Evolutionary conservation across 768 basidiomycete species (phyloP).

Genomic region (Pisolithus marmoratus): DNA sequence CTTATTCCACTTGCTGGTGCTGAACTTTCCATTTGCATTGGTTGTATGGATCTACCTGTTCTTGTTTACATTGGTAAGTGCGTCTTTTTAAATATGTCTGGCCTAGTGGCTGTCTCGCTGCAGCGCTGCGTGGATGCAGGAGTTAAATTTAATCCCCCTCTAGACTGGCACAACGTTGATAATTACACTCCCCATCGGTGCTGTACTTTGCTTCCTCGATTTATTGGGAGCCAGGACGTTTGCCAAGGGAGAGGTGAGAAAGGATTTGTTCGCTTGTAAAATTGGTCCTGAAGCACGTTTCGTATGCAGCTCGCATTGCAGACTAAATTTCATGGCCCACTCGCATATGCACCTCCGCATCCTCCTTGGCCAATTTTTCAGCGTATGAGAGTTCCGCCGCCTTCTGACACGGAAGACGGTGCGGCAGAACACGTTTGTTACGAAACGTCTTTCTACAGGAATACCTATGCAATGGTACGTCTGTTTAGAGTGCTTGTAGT

Average conservation of each 20-base stretch:
- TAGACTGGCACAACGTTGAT: slow-evolving; percentile 77
- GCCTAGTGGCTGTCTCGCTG: neutral
- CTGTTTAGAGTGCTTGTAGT: neutral
- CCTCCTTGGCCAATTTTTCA: slow-evolving; percentile 74
- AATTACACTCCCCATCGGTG: slow-evolving; percentile 74
- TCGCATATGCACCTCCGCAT: slow-evolving; percentile 56
- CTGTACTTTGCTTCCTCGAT: slow-evolving; percentile 71
- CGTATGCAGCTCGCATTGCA: slow-evolving; percentile 55
- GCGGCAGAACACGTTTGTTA: slow-evolving; percentile 28
- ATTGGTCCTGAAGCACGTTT: slow-evolving; percentile 2
- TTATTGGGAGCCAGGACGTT: slow-evolving; percentile 69
- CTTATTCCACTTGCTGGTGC: slow-evolving; percentile 59
- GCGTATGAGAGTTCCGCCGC: slow-evolving; percentile 47
- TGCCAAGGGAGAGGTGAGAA: slow-evolving; percentile 60
- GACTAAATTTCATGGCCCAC: slow-evolving; percentile 60
- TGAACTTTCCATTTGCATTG: slow-evolving; percentile 79
- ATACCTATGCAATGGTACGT: slow-evolving; percentile 73
- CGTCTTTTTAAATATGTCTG: slow-evolving; percentile 5
- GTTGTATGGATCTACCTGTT: slow-evolving; percentile 77
- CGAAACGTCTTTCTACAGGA: slow-evolving; percentile 76
- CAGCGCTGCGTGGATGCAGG: slow-evolving; percentile 7
- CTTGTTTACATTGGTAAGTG: slow-evolving; percentile 69
- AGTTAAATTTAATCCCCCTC: slow-evolving; percentile 9
- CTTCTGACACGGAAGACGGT: slow-evolving; percentile 47
- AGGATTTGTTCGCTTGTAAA: neutral